Base-by-base conservation (phyloP, 2,329 filamentous ascomycete genomes). In the Drechslerella dactyloides region DNA sequence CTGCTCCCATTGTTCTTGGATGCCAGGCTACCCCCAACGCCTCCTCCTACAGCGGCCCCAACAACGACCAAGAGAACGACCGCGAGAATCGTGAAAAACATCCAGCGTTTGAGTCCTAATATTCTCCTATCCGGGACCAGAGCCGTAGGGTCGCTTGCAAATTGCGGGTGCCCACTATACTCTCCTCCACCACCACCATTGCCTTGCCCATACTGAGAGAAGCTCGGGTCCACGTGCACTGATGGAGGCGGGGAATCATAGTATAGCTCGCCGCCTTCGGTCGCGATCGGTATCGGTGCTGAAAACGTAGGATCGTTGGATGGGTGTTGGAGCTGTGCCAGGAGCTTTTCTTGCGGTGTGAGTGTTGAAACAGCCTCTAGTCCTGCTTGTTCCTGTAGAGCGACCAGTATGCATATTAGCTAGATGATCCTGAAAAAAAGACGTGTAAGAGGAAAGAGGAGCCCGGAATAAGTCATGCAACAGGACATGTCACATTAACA, bases 91-190 rank as follows among this genome's bases (percentile, higher is more conserved):
- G 44, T 42, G 44, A 72, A 64, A 19, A 72, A 65, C 6, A 72
- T 27, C 60, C 55, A 72, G 60, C 68, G 48, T 37, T 72, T 72
- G 17, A 72, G 35, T 7, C 68, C 68, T 6, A 60, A 72, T 65
- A 72, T 72, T 37, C 55, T 53, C n/a, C 37, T 55, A 6, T 65
- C 60, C 15, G 15, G 21, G 15, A 21, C 23, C n/a, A 50, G 21
- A 3, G 13, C n/a, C 13, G 23, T 42, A 10, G 24, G 15, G 13
- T n/a, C 30, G 6, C 40, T 23, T 8, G 24, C 51, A 51, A 70
- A 70, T 44, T 70, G 66, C 19, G 66, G 66, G 23, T 65, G 50
- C 19, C 60, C 65, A n/a, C 17, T 27, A 55, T n/a, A 30, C 7
- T 17, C 35, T 33, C 44, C 50, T n/a, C 51, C 52, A 17, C 52